phyloP scores from a whole-genome alignment of 208 protist genomes.

The Naegleria fowleri region DNA sequence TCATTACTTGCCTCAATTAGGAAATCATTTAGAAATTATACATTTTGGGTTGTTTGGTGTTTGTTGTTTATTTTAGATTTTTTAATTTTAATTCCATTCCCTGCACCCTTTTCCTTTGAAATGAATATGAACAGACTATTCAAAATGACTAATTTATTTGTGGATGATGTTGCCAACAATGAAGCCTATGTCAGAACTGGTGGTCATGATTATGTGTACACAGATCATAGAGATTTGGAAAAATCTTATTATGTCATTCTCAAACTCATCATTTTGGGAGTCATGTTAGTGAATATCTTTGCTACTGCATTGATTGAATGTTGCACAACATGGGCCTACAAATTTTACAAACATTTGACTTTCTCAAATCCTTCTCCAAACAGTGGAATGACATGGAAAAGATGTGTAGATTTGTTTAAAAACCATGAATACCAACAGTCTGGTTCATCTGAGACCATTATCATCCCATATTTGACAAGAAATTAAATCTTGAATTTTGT shows the following conservation, averaged over 20 bases:
- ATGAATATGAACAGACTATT: background rate
- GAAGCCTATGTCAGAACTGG: background rate
- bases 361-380: background rate
- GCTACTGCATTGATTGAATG: background rate
- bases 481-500: too few species aligned
- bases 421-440: too few species aligned
- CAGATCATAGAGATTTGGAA: background rate
- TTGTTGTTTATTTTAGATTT: background rate
- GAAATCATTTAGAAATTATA: background rate
- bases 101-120: background rate
- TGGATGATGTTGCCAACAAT: background rate
- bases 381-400: background rate
- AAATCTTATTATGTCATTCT: background rate
- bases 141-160: background rate
- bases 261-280: background rate
- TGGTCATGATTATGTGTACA: background rate
- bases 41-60: background rate
- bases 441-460: too few species aligned
- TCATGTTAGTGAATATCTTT: background rate
- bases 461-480: too few species aligned
- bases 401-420: background rate
- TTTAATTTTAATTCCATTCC: background rate
- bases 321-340: background rate
- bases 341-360: background rate
- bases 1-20: background rate